Evolutionary conservation across 495 filamentous ascomycete genomes (phyloP).

Genomic region (Trichoderma reesei): DNA sequence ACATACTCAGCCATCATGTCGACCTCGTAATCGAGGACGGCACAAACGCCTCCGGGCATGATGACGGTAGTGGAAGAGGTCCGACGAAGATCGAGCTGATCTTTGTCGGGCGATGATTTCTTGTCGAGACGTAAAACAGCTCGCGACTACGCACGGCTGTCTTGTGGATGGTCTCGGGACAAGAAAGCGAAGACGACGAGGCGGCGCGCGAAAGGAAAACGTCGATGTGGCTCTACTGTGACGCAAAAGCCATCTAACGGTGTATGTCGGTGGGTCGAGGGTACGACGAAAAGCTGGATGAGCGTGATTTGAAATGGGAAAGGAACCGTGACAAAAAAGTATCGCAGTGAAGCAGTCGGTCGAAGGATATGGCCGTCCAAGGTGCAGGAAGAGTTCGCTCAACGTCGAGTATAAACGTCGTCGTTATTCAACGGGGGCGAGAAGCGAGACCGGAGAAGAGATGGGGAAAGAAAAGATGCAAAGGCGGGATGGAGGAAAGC

Average conservation of each 20-base stretch:
- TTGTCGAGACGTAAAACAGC: constrained; percentile 8
- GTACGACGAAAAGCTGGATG: background rate
- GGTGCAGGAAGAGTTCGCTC: background rate
- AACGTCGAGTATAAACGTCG: background rate
- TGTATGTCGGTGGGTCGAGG: background rate
- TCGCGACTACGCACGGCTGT: background rate
- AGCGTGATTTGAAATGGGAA: background rate
- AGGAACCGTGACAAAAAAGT: constrained; percentile 2
- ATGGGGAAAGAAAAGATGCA: background rate
- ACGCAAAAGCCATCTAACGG: constrained; percentile 9
- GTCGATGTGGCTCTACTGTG: constrained; percentile 8
- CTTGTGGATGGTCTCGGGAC: background rate
- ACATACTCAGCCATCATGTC: constrained; percentile 98
- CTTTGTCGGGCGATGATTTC: constrained; percentile 10
- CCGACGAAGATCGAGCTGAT: constrained; percentile 11
- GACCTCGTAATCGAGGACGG: constrained; percentile 97
- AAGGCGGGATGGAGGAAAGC: background rate
- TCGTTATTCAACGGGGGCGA: background rate
- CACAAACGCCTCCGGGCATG: constrained; percentile 79
- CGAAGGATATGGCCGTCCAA: background rate
- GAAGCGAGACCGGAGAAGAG: background rate
- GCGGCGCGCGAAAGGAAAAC: background rate
- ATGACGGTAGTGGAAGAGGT: constrained; percentile 8
- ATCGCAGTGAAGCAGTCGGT: constrained; percentile 1
- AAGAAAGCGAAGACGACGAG: background rate